These are phyloP conservation scores for Evernia prunastri DNA, from an alignment of 495 filamentous ascomycete genomes.

Conservation along the genomic window DNA sequence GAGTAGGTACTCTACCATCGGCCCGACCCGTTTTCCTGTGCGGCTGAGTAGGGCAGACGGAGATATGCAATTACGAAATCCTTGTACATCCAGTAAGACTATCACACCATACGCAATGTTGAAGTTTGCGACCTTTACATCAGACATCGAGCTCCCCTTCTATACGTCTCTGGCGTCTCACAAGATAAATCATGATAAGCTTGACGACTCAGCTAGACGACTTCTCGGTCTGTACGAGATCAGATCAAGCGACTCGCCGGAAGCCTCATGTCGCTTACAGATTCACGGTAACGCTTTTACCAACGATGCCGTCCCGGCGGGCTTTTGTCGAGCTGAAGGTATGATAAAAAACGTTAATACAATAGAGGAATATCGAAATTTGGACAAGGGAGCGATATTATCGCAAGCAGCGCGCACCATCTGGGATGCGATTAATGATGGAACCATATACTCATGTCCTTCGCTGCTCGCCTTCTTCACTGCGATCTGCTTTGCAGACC, in stretches of 20 bases:
- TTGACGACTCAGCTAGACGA: slow-evolving; percentile 82
- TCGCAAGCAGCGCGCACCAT: slow-evolving; percentile 71
- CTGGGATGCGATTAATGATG: slow-evolving; percentile 95
- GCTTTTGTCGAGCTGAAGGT: slow-evolving; percentile 77
- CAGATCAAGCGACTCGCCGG: slow-evolving; percentile 57
- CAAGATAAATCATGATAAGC: slow-evolving; percentile 94
- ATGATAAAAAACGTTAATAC: slow-evolving; percentile 96
- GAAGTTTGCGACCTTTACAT: slow-evolving; percentile 78
- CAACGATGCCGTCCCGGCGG: slow-evolving; percentile 66
- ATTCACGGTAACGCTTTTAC: slow-evolving; percentile 80
- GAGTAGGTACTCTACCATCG: no score
- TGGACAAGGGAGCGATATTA: slow-evolving; percentile 66
- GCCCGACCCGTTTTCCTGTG: no score
- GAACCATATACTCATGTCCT: slow-evolving; percentile 88
- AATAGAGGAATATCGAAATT: slow-evolving; percentile 79
- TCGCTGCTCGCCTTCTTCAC: slow-evolving; percentile 83
- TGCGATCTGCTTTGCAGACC: slow-evolving; percentile 86
- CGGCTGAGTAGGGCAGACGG: no score
- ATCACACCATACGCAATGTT: slow-evolving; percentile 25
- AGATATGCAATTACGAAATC: no score
- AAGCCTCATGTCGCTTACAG: slow-evolving; percentile 75
- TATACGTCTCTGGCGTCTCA: slow-evolving; percentile 80
- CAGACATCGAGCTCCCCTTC: slow-evolving; percentile 91
- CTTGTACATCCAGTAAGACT: not conserved
- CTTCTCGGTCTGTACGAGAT: slow-evolving; percentile 88